Conservation (phyloP, 768 basidiomycete genomes). For the Trametes cingulata region DNA sequence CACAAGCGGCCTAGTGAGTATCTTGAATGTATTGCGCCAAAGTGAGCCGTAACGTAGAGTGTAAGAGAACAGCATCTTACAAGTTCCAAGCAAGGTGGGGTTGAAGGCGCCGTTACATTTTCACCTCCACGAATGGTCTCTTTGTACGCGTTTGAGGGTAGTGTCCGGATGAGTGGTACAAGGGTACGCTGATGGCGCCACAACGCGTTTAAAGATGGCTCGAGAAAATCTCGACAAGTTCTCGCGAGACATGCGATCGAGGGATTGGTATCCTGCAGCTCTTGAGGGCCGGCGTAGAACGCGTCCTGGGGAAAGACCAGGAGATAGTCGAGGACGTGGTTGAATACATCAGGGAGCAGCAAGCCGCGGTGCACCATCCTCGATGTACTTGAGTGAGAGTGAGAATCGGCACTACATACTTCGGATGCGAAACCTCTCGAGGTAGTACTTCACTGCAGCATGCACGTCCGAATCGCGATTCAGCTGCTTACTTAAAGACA, state of each 20-base stretch:
- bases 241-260: background rate
- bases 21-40: background rate
- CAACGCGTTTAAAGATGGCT: background rate
- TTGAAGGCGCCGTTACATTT: too few species aligned
- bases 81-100: too few species aligned
- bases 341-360: background rate
- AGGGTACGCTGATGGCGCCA: background rate
- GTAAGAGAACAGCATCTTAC: background rate
- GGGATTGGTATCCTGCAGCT: background rate
- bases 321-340: background rate
- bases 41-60: background rate
- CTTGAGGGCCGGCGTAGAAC: background rate
- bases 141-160: background rate
- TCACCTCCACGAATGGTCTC: too few species aligned
- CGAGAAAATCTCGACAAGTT: background rate
- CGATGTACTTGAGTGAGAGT: too few species aligned
- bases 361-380: background rate
- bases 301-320: background rate
- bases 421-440: too few species aligned
- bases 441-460: too few species aligned
- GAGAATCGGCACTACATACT: too few species aligned
- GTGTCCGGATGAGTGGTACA: background rate
- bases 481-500: too few species aligned
- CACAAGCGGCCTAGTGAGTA: background rate
- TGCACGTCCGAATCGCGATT: too few species aligned